These are phyloP conservation scores for Thelonectria rubi DNA, from an alignment of 2,329 filamentous ascomycete genomes.

Conservation along the genomic window DNA sequence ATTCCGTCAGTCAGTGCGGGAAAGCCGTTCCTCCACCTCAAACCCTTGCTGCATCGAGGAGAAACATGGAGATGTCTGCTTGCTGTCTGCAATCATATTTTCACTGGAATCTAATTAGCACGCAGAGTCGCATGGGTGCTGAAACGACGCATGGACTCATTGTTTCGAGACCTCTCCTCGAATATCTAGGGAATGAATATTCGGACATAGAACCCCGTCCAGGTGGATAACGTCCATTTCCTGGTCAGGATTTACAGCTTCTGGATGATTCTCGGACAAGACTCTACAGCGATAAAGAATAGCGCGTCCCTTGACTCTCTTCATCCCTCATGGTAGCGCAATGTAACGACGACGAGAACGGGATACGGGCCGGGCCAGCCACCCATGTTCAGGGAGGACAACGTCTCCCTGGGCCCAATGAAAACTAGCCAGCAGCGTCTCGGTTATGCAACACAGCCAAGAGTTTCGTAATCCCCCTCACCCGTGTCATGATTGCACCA, in stretches of 20 bases:
- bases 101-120: too few relatives aligned
- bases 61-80: too few relatives aligned
- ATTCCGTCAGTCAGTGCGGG: too few relatives aligned
- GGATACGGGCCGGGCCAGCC: not conserved
- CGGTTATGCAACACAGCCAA: not conserved
- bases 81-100: too few relatives aligned
- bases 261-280: not conserved
- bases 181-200: not conserved
- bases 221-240: not conserved
- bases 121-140: not conserved
- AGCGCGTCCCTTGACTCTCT: not conserved
- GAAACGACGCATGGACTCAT: not conserved
- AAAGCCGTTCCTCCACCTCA: too few relatives aligned
- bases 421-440: not conserved
- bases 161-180: not conserved
- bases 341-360: constrained; percentile 1
- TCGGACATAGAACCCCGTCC: not conserved
- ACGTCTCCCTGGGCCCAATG: not conserved
- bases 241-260: not conserved
- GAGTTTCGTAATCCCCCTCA: not conserved
- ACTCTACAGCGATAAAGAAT: not conserved
- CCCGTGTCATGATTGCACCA: not conserved
- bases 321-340: not conserved
- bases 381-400: not conserved
- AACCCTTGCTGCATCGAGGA: too few relatives aligned